phyloP scores from a whole-genome alignment of 345 rosid genomes.

The Dipteronia dyeriana region DNA sequence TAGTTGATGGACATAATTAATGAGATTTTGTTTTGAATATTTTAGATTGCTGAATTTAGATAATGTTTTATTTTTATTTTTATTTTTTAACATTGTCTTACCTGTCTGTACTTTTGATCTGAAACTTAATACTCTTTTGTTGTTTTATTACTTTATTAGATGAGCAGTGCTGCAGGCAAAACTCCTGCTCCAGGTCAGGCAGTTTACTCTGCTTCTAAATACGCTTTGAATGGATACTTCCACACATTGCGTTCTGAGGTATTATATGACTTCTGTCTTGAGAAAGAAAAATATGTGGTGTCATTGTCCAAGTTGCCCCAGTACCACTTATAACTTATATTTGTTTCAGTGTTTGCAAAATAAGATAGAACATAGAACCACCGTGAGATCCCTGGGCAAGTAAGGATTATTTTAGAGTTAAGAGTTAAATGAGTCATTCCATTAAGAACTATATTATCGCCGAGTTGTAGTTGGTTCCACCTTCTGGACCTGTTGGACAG shows the following conservation, averaged over 20 bases:
- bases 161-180: conserved; percentile 99
- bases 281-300: neutral
- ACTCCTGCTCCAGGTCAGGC: conserved; percentile 95
- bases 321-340: neutral
- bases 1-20: conserved; percentile 1
- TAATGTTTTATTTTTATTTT: neutral
- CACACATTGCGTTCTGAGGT: conserved; percentile 97
- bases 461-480: neutral
- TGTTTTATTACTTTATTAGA: conserved; percentile 44
- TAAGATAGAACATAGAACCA: neutral
- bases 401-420: neutral
- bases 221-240: conserved; percentile 88
- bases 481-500: neutral
- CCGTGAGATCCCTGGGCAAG: neutral
- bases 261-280: conserved; percentile 6
- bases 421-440: neutral
- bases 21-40: neutral
- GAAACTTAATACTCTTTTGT: neutral
- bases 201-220: conserved; percentile 88
- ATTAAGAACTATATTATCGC: neutral
- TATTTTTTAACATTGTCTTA: neutral
- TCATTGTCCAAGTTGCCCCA: conserved; percentile 4
- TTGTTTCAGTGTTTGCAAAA: neutral
- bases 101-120: neutral
- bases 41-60: conserved; percentile 10